Evolutionary conservation across 306 rosid genomes (phyloP), one percentile per base, ranked within the genome.

Genomic region (Cajanus cajan): DNA sequence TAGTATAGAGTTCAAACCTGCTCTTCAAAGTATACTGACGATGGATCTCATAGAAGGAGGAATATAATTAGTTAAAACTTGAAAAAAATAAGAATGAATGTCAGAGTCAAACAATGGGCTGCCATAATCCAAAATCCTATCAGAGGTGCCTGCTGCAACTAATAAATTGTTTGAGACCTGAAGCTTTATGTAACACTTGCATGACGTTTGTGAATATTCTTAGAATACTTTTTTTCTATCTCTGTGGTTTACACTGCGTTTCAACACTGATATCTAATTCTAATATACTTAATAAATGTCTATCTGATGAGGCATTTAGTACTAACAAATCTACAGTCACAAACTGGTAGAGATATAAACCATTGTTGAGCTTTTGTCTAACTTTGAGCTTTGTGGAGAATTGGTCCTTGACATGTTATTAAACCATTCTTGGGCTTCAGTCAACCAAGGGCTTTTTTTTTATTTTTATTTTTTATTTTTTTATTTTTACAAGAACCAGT

Each of bases 141-240:
- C 11, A 6, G 15, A 67, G 71, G 25, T 66, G 34, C 65, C 37
- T 67, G 76, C 40, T 25, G 59, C 48, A 9, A 51, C 31, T 73
- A 41, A 73, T 15, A 64, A 33, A 69, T 19, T 52, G 9, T 44
- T 67, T 41, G 52, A 65, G 45, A 51, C 69, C 57, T 59, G 59
- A 69, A 75, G 77, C 34, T 75, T 59, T 47, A 16, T 58, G 25
- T 37, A 39, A 57, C 57, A 68, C 28, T 25, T 57, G 19, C 70
- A 57, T 57, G 80, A 45, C 19, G 12, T 68, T 45, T 47, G 55
- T 22, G 52, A 54, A 64, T 21, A 51, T 73, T 54, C 62, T 41
- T 67, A 43, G 52, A 68, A 21, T 50, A 43, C 11, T 47, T 54
- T 28, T n/a, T 48, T 70, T 71, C 6, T 25, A 16, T 51, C 55